Evolutionary conservation across 2,329 filamentous ascomycete genomes (phyloP).

Genomic region (Xylariales sp.): DNA sequence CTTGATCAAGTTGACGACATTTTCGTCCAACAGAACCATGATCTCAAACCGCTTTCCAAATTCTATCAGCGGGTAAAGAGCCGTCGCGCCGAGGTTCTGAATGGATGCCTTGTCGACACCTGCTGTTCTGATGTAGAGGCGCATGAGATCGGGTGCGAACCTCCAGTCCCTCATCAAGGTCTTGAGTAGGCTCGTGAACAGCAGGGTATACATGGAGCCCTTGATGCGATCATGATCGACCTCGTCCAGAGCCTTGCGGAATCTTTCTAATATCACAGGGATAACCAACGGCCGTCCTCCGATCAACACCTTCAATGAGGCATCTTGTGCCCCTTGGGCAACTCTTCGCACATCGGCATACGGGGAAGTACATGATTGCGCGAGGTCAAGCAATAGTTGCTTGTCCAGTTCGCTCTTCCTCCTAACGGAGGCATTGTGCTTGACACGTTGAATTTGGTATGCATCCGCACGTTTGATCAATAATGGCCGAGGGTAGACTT

Average conservation of each 20-base stretch:
- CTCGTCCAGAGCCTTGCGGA: slow-evolving; percentile 72
- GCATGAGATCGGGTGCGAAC: slow-evolving; percentile 85
- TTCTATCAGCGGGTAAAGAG: slow-evolving; percentile 81
- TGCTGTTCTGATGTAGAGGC: slow-evolving; percentile 83
- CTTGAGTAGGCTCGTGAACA: slow-evolving; percentile 84
- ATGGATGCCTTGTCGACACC: slow-evolving; percentile 92
- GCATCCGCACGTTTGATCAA: slow-evolving; percentile 89
- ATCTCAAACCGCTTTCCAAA: slow-evolving; percentile 86
- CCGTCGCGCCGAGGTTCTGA: slow-evolving; percentile 78
- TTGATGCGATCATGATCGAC: slow-evolving; percentile 91
- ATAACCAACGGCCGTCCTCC: slow-evolving; percentile 87
- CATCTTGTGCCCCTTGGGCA: slow-evolving; percentile 87
- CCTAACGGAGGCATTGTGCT: slow-evolving; percentile 85
- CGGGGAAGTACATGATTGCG: slow-evolving; percentile 80
- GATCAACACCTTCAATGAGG: slow-evolving; percentile 85
- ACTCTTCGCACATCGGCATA: slow-evolving; percentile 96
- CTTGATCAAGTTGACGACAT: slow-evolving; percentile 65
- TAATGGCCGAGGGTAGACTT: slow-evolving; percentile 88
- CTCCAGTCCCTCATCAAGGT: slow-evolving; percentile 91
- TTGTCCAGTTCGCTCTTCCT: slow-evolving; percentile 90
- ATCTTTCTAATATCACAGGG: slow-evolving; percentile 73
- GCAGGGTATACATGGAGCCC: slow-evolving; percentile 83
- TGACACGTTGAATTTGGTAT: slow-evolving; percentile 89
- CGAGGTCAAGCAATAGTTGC: slow-evolving; percentile 76
- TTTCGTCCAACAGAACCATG: slow-evolving; percentile 75